These are phyloP conservation scores for Thymus mandschuricus DNA, from an alignment of 257 asterid species.

Conservation along the genomic window DNA sequence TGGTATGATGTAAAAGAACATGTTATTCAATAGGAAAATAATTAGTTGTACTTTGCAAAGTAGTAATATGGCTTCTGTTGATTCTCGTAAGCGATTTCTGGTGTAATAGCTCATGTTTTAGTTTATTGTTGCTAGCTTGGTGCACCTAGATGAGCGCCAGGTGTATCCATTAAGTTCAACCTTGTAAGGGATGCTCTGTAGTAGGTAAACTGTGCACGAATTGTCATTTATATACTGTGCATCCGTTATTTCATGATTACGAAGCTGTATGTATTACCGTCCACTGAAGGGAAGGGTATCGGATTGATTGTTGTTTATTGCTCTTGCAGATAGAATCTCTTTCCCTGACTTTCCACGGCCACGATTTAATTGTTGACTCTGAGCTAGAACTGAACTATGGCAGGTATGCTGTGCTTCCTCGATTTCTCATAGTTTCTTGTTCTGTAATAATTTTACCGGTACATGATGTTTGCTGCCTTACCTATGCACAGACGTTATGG, in stretches of 20 bases:
- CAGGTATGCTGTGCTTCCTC: slow-evolving; percentile 49
- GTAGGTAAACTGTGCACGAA: slow-evolving; percentile 35
- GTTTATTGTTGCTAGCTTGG: slow-evolving; percentile 48
- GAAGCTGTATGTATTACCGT: not conserved
- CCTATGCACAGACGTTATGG: slow-evolving; percentile 80
- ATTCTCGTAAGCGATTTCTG: slow-evolving; percentile 18
- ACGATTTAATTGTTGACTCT: slow-evolving; percentile 93
- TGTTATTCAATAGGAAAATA: not conserved
- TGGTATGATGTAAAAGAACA: not conserved
- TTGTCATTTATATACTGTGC: slow-evolving; percentile 14
- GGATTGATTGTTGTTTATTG: not conserved
- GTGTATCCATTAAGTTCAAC: slow-evolving; percentile 39
- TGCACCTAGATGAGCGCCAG: slow-evolving; percentile 44
- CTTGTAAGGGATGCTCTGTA: slow-evolving; percentile 36
- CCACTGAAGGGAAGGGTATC: no score
- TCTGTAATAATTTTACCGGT: not conserved
- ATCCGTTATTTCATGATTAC: not conserved
- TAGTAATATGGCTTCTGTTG: slow-evolving; percentile 22
- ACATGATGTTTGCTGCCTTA: slow-evolving; percentile 7
- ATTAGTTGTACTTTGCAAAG: not conserved
- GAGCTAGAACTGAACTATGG: slow-evolving; percentile 95
- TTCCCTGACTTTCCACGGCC: slow-evolving; percentile 96
- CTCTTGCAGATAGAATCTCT: slow-evolving; percentile 86
- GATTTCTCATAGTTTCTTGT: not conserved
- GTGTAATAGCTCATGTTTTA: slow-evolving; percentile 35